Evolutionary conservation across 2,329 filamentous ascomycete species (phyloP).

Genomic region (Ilyonectria sp.): DNA sequence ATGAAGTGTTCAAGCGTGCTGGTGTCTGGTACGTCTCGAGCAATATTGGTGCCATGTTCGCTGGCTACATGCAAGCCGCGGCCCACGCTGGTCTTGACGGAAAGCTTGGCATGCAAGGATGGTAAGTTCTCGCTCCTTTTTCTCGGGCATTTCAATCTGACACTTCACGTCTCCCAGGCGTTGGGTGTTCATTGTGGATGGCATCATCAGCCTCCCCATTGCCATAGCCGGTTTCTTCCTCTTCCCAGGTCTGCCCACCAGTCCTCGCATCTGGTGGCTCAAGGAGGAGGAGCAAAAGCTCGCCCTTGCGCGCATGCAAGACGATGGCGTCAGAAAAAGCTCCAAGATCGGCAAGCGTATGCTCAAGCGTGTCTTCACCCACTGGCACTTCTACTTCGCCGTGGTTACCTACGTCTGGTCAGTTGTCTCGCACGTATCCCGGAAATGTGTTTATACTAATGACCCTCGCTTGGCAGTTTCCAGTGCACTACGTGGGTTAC

Average conservation of each 20-base stretch:
- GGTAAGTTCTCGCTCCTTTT: conserved; percentile 23
- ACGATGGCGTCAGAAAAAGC: conserved; percentile 41
- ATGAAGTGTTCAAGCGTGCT: conserved; percentile 63
- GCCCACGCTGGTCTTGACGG: conserved; percentile 36
- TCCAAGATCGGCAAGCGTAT: conserved; percentile 45
- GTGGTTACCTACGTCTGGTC: conserved; percentile 43
- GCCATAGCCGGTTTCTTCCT: conserved; percentile 49
- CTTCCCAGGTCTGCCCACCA: conserved; percentile 46
- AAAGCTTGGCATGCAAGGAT: conserved; percentile 32
- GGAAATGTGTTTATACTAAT: not conserved
- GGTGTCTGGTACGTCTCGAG: conserved; percentile 63
- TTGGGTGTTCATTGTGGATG: conserved; percentile 55
- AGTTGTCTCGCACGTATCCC: not conserved
- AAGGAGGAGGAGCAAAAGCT: conserved; percentile 45
- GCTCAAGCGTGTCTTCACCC: conserved; percentile 45
- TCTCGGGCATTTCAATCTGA: not conserved
- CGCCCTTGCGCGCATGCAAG: conserved; percentile 43
- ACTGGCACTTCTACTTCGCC: conserved; percentile 49
- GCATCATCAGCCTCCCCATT: conserved; percentile 51
- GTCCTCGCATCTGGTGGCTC: conserved; percentile 46
- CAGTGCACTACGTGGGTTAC: conserved; percentile 41
- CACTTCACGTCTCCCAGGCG: conserved; percentile 32
- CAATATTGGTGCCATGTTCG: conserved; percentile 37
- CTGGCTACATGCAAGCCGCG: conserved; percentile 40
- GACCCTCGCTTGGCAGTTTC: conserved; percentile 17